Evolutionary conservation across 352 stramenopile species (phyloP).

Genomic region (Phytophthora litchii): DNA sequence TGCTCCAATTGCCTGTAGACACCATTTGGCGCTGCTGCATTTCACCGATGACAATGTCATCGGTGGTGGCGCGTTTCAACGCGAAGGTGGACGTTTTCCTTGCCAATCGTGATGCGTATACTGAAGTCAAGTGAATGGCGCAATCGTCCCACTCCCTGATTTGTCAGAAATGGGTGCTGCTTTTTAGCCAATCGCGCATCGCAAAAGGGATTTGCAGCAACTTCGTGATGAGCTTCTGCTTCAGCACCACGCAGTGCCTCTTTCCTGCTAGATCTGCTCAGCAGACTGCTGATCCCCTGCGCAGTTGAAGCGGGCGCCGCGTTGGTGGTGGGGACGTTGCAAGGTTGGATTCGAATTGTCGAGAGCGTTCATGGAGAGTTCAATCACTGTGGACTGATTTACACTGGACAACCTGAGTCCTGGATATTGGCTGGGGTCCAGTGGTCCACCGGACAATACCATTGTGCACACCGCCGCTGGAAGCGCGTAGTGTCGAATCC

Average conservation of each 20-base stretch:
- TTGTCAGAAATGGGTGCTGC: conserved; percentile 5
- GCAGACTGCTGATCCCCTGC: not conserved
- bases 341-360: not conserved
- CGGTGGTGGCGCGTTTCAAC: too few relatives aligned
- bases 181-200: conserved; percentile 20
- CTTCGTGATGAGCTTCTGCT: conserved; percentile 24
- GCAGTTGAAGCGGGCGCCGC: conserved; percentile 13
- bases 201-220: conserved; percentile 1
- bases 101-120: conserved; percentile 14
- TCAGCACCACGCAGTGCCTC: conserved; percentile 7
- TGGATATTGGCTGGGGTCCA: not conserved
- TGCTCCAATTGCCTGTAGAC: conserved; percentile 12
- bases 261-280: conserved; percentile 25
- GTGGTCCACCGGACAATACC: not conserved
- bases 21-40: not conserved
- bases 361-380: conserved; percentile 21
- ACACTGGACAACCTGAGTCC: not conserved
- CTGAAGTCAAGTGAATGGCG: conserved; percentile 38
- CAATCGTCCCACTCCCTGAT: conserved; percentile 34
- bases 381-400: conserved; percentile 15
- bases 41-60: not conserved
- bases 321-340: not conserved
- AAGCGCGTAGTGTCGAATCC: conserved; percentile 1
- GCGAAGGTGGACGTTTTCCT: conserved; percentile 9
- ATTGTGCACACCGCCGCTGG: not conserved